phyloP scores from a whole-genome alignment of 225 moss, liverwort and hornwort genomes.

The Pseudoscleropodium purum region DNA sequence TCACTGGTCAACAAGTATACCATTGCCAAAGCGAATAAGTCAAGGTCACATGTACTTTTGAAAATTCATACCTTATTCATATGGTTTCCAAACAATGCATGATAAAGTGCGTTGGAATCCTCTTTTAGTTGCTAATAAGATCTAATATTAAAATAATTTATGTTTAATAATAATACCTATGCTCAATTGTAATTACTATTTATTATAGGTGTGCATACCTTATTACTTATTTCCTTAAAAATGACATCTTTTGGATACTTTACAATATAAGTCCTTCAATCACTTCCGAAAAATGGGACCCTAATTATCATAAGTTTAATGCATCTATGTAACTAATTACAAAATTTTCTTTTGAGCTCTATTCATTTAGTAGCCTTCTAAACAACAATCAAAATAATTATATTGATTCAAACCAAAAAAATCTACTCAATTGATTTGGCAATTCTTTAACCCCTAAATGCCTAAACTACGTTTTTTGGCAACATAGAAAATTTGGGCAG shows the following conservation, averaged over 20 bases:
- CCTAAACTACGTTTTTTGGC: too few species aligned
- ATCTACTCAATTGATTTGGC: too few species aligned
- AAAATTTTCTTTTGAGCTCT: too few species aligned
- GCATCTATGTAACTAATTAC: too few species aligned
- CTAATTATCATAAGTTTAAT: too few species aligned
- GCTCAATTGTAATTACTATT: background rate
- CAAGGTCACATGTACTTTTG: rapidly evolving
- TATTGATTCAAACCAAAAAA: too few species aligned
- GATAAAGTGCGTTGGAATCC: rapidly evolving
- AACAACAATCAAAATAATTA: too few species aligned
- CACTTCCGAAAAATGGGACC: too few species aligned
- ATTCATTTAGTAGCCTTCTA: too few species aligned
- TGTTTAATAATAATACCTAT: background rate
- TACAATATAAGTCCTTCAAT: background rate
- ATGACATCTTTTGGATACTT: background rate
- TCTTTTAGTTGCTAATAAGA: background rate
- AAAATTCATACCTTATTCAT: background rate
- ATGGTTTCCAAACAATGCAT: background rate
- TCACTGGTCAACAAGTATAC: background rate
- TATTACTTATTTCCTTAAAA: background rate
- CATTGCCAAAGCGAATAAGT: background rate
- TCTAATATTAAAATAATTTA: too few species aligned
- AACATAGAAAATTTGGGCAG: too few species aligned
- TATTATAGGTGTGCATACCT: background rate
- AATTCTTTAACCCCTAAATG: too few species aligned